phyloP scores from a whole-genome alignment of 2,329 filamentous ascomycete species.

The Blumeria graminis region DNA sequence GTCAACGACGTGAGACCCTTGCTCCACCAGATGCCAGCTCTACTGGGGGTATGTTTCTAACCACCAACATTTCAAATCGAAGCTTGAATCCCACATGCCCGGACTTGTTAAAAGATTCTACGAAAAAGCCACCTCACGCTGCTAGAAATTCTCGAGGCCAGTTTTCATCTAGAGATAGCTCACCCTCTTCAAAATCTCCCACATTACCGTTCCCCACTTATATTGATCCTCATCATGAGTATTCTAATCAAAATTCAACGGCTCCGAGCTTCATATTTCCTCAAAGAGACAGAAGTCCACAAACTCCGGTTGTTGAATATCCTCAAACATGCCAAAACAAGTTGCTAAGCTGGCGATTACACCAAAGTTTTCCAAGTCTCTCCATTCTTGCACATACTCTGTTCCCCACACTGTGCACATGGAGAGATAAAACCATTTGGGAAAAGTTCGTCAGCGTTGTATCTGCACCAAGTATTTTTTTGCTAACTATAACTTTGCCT shows the following conservation, averaged over 20 bases:
- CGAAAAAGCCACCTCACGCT: no score
- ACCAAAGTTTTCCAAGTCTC: slow-evolving; percentile 45
- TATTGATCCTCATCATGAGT: slow-evolving; percentile 13
- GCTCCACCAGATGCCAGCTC: slow-evolving; percentile 19
- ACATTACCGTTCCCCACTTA: slow-evolving; percentile 13
- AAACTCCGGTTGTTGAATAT: slow-evolving; percentile 9
- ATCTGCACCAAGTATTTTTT: slow-evolving; percentile 72
- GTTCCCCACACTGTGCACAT: slow-evolving; percentile 69
- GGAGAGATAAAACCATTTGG: slow-evolving; percentile 62
- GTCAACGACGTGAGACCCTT: slow-evolving; percentile 17
- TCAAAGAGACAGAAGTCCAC: slow-evolving; percentile 8
- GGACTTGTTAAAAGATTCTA: no score
- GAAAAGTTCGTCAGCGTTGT: slow-evolving; percentile 61
- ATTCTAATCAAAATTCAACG: slow-evolving; percentile 10
- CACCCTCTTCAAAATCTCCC: slow-evolving; percentile 11
- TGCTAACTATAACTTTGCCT: slow-evolving; percentile 73
- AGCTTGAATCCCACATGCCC: background rate
- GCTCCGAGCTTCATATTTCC: slow-evolving; percentile 13
- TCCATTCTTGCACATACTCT: slow-evolving; percentile 46
- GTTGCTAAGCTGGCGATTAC: slow-evolving; percentile 58
- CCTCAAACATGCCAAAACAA: slow-evolving; percentile 7
- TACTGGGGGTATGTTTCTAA: slow-evolving; percentile 13
- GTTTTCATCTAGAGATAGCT: slow-evolving; percentile 11
- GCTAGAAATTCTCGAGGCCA: no score
- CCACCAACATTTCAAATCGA: slow-evolving; percentile 5